Evolutionary conservation across 2,329 filamentous ascomycete genomes (phyloP), one percentile per base, ranked within the genome.

Genomic region (Cladosporium sp.): DNA sequence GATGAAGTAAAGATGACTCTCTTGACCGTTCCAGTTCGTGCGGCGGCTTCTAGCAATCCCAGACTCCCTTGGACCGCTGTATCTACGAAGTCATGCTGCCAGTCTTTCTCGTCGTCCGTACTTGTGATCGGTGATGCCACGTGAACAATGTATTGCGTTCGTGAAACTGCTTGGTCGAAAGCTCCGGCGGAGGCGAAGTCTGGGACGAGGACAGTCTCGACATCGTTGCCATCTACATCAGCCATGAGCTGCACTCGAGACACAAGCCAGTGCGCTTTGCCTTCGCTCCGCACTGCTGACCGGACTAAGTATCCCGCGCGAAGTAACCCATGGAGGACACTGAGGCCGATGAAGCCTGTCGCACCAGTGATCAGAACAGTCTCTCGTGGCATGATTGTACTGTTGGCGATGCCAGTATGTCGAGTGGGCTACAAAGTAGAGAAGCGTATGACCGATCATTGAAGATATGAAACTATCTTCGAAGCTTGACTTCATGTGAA

Each of bases 1-100:
- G 70, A 74, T 21, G 69, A 70, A 14, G 81, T 83, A 58, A 83
- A 79, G 21, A 83, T 77, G 10, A 83, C 69, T 16, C 78, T 75
- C 64, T 76, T 73, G n/a, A 83, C 73, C 0, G 70, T 74, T 1
- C 70, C 66, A 6, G 64, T 65, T 61, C 76, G 76, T 18, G 71
- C 53, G 1, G 80, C 80, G 0, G 79, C 73, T 26, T 77, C 67
- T 2, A 83, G 72, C 7, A 82, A 74, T 5, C 71, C 71, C 4
- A 75, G 59, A 0, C 77, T 81, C 23, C 77, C 78, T 56, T 75
- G 72, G 32, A 82, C 70, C 18, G 73, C 73, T 0, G 73, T 70
- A 11, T 67, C 53, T n/a, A 71, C 67, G 26, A 69, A 57, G 54
- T 68, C 46, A n/a, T 23, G 3, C 21, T 46, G 39, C 39, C 39